phyloP scores from a whole-genome alignment of 2,329 filamentous ascomycete genomes.

The Akanthomyces muscarius region DNA sequence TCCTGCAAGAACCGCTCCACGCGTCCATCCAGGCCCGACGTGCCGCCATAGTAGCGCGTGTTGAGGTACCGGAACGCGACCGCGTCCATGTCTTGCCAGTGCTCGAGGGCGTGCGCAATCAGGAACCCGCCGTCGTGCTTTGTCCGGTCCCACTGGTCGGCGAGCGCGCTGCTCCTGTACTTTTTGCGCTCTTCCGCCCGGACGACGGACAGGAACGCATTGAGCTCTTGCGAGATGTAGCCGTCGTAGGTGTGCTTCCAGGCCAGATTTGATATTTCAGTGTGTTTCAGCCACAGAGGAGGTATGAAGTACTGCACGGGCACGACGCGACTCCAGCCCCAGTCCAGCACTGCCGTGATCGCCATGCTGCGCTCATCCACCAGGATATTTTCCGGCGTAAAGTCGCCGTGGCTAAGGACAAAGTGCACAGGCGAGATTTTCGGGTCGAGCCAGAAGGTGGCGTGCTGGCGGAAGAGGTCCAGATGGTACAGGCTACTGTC shows the following conservation, averaged over 20 bases:
- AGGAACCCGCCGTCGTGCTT: conserved; percentile 14
- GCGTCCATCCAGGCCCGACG: conserved; percentile 1
- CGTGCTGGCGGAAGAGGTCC: conserved; percentile 21
- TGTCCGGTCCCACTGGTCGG: conserved; percentile 16
- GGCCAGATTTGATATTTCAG: neutral
- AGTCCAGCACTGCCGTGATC: conserved; percentile 20
- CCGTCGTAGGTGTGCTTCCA: conserved; percentile 12
- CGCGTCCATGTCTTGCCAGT: conserved; percentile 15
- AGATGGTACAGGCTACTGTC: conserved; percentile 24
- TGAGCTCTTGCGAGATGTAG: neutral
- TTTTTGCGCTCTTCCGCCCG: neutral
- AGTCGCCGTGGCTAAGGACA: conserved; percentile 25
- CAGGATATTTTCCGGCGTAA: conserved; percentile 23
- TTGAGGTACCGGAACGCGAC: conserved; percentile 26
- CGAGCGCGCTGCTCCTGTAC: neutral
- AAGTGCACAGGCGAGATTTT: conserved; percentile 22
- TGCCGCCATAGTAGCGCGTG: conserved; percentile 16
- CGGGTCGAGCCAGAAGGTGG: conserved; percentile 16
- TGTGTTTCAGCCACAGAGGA: conserved; percentile 17
- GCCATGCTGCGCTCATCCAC: conserved; percentile 18
- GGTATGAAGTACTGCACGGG: conserved; percentile 21
- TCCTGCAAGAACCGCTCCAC: neutral
- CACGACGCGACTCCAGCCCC: conserved; percentile 24
- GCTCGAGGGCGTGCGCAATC: conserved; percentile 14
- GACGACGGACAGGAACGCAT: neutral